Percentiles rank a stretch among this genome's conserved stretches.
Evolutionary conservation across 495 filamentous ascomycete genomes (phyloP).

Genomic region (Elasticomyces elasticus): DNA sequence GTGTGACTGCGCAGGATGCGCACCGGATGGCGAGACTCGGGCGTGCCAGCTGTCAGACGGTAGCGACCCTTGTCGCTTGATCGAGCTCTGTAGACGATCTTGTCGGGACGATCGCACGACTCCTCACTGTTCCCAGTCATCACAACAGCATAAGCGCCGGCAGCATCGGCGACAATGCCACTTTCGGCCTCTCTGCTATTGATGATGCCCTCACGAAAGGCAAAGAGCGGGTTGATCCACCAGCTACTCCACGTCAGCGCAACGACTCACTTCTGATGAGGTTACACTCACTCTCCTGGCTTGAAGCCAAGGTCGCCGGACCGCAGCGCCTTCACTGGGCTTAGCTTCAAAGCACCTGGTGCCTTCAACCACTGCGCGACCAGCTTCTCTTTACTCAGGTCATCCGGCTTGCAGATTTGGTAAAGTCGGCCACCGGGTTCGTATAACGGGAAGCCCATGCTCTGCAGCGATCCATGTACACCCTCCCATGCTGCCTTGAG

Average conservation of each 20-base stretch:
- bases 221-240: slow-evolving; percentile 34
- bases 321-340: slow-evolving; percentile 6
- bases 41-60: slow-evolving; percentile 25
- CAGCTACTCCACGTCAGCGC: slow-evolving; percentile 22
- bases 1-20: slow-evolving; percentile 29
- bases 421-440: slow-evolving; percentile 28
- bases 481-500: slow-evolving; percentile 24
- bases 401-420: slow-evolving; percentile 22
- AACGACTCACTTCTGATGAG: background rate
- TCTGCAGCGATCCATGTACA: slow-evolving; percentile 25
- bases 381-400: slow-evolving; percentile 21
- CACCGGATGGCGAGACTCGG: slow-evolving; percentile 23
- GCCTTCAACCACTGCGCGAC: slow-evolving; percentile 14
- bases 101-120: slow-evolving; percentile 7
- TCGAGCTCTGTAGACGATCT: slow-evolving; percentile 26
- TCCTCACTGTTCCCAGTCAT: slow-evolving; percentile 28
- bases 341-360: slow-evolving; percentile 1
- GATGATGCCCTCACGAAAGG: slow-evolving; percentile 32
- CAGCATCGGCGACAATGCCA: slow-evolving; percentile 26
- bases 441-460: slow-evolving; percentile 25
- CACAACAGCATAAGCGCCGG: slow-evolving; percentile 31
- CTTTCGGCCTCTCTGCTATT: slow-evolving; percentile 20
- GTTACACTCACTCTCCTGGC: slow-evolving; percentile 28
- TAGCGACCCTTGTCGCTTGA: slow-evolving; percentile 27
- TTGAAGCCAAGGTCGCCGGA: slow-evolving; percentile 28